These are phyloP conservation scores for Mycena venus DNA, from an alignment of 768 basidiomycete species.

Conservation along the genomic window DNA sequence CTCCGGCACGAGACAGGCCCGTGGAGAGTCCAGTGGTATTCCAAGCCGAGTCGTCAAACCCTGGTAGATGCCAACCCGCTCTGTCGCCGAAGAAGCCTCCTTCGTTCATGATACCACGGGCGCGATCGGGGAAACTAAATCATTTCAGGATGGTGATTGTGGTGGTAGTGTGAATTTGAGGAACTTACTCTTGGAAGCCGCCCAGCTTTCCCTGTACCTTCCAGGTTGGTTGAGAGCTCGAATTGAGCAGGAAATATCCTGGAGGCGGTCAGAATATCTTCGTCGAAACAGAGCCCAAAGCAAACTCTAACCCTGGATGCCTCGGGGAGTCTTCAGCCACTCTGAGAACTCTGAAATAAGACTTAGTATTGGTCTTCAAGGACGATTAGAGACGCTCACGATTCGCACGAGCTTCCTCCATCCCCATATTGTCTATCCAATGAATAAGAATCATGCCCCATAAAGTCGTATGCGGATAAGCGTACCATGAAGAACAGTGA, in stretches of 20 bases:
- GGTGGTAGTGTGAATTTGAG: slow-evolving; percentile 18
- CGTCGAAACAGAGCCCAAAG: slow-evolving; percentile 54
- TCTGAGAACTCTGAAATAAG: slow-evolving; percentile 12
- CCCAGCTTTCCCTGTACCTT: slow-evolving; percentile 67
- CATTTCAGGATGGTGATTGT: not conserved
- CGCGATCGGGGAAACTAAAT: slow-evolving; percentile 57
- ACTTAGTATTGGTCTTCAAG: not conserved
- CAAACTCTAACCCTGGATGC: slow-evolving; percentile 57
- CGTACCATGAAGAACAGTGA: slow-evolving; percentile 66
- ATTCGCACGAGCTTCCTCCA: slow-evolving; percentile 58
- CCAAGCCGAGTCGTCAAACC: slow-evolving; percentile 65
- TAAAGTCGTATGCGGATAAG: not conserved
- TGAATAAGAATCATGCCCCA: not conserved
- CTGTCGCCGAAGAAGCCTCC: slow-evolving; percentile 58
- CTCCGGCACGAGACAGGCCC: slow-evolving; percentile 57
- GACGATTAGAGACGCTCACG: not conserved
- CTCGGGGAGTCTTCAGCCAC: slow-evolving; percentile 65
- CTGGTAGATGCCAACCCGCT: slow-evolving; percentile 65
- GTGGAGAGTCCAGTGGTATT: slow-evolving; percentile 56
- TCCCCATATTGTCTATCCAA: slow-evolving; percentile 65
- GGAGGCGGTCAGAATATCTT: slow-evolving; percentile 5
- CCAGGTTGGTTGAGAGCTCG: slow-evolving; percentile 44
- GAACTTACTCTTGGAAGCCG: slow-evolving; percentile 56
- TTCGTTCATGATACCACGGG: slow-evolving; percentile 63
- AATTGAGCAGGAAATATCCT: slow-evolving; percentile 25